Evolutionary conservation across 1,284 basidiomycete species (phyloP), one percentile per base, ranked within the genome.

Genomic region (Boletus semigastroideus): DNA sequence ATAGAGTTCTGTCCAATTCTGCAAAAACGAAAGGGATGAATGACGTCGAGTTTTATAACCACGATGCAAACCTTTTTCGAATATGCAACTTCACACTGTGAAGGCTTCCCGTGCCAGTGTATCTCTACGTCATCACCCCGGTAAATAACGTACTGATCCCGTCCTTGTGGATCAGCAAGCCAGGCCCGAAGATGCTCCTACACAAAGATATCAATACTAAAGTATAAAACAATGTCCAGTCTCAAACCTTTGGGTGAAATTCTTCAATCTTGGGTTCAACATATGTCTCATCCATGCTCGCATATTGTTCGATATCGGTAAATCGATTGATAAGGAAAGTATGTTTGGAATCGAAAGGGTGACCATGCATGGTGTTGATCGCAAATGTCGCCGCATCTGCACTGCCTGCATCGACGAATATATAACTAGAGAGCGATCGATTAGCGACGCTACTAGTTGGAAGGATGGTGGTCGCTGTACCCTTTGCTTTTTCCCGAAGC

Each of bases 1-100:
- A 74, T 98, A 99, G 41, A 97, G 87, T 66, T 99, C 94, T 64
- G 94, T 98, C 94, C 97, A 99, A 69, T 90, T 86, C 85, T 92
- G 46, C 14, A 53, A 49, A 51, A 44, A 37, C 16, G 55, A 25
- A 25, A 25, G 6, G 25, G 25, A 25, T 59, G 25, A 57, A 48
- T 16, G 16, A 47, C 41, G 53, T 40, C 28, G 11, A 33, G 12
- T 11, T 12, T 31, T 28, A 42, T 42, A 36, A 33, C 12, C 27
- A 13, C 9, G n/a, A 44, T 48, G 71, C 83, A 59, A 57, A 90
- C 90, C 51, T 79, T 81, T 78, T 87, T 88, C 53, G 74, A 75
- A 64, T 87, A 80, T 17, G 91, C 90, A 38, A 90, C 69, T 70
- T 98, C 94, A 63, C 90, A 86, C 58, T 89, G 86, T 13, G 92